Conservation (phyloP, 2,329 filamentous ascomycete species). For the Penicillium brevicompactum region DNA sequence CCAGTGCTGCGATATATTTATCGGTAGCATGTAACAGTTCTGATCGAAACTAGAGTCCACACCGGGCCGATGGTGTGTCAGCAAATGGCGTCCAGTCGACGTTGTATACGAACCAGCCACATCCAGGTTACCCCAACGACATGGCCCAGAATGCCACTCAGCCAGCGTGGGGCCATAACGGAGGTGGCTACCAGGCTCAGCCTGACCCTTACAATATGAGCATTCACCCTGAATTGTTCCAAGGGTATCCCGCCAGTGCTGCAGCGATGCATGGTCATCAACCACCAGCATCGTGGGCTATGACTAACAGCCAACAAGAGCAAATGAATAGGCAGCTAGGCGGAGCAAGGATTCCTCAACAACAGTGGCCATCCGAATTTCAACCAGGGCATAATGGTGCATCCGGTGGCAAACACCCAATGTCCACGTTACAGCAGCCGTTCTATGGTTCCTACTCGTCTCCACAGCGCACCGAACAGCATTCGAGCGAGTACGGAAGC, state of each 20-base stretch:
- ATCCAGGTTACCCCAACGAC: constrained; percentile 6
- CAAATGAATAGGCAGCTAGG: not conserved
- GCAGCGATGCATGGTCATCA: constrained; percentile 1
- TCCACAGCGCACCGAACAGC: not conserved
- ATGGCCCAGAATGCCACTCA: not conserved
- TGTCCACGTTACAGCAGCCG: constrained; percentile 6
- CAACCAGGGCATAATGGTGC: not conserved
- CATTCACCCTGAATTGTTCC: constrained; percentile 4
- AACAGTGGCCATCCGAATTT: constrained; percentile 18
- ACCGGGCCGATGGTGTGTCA: not conserved
- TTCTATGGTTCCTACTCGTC: constrained; percentile 9
- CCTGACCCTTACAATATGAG: constrained; percentile 3
- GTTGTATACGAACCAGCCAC: constrained; percentile 1
- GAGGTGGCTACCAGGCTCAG: not conserved
- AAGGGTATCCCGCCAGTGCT: not conserved
- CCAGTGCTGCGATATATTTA: not conserved
- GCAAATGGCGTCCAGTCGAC: not conserved
- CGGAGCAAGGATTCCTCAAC: constrained; percentile 1
- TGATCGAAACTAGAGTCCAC: not conserved
- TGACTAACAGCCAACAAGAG: not conserved
- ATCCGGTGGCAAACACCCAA: constrained; percentile 1
- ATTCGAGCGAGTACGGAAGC: constrained; percentile 2
- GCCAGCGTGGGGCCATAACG: not conserved
- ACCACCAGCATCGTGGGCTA: not conserved
- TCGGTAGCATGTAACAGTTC: not conserved